phyloP scores from a whole-genome alignment of 2,329 filamentous ascomycete species.

The Diaporthe destruens region DNA sequence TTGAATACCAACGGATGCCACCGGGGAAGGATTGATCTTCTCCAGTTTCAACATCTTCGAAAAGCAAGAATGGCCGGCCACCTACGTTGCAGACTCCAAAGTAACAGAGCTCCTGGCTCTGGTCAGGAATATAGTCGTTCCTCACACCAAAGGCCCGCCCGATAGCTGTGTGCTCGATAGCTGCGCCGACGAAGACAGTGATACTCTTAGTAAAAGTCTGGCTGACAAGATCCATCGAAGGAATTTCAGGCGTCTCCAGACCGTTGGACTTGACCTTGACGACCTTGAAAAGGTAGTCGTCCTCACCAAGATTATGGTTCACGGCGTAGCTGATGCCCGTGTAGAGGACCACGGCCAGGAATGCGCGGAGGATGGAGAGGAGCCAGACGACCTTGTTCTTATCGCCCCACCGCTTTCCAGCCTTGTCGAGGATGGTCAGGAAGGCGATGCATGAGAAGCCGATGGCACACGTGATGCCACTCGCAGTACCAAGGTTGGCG shows the following conservation, averaged over 20 bases:
- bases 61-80: neutral
- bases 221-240: slow-evolving; percentile 60
- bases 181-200: slow-evolving; percentile 71
- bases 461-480: slow-evolving; percentile 70
- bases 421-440: slow-evolving; percentile 67
- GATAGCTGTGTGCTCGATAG: slow-evolving; percentile 74
- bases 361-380: slow-evolving; percentile 70
- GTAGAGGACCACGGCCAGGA: slow-evolving; percentile 71
- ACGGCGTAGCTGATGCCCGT: slow-evolving; percentile 73
- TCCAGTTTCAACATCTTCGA: neutral
- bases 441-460: slow-evolving; percentile 70
- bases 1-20: neutral
- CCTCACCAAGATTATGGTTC: slow-evolving; percentile 61
- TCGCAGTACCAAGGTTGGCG: slow-evolving; percentile 65
- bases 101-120: slow-evolving; percentile 75
- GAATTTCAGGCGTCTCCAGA: slow-evolving; percentile 63
- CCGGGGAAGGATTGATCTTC: too few species aligned
- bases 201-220: slow-evolving; percentile 68
- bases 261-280: slow-evolving; percentile 69
- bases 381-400: slow-evolving; percentile 70
- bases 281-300: slow-evolving; percentile 67
- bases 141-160: slow-evolving; percentile 72
- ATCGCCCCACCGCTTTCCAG: slow-evolving; percentile 70
- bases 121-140: slow-evolving; percentile 73
- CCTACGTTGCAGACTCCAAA: slow-evolving; percentile 67